phyloP scores from a whole-genome alignment of 257 asterid species.

The Eustoma russellianum region DNA sequence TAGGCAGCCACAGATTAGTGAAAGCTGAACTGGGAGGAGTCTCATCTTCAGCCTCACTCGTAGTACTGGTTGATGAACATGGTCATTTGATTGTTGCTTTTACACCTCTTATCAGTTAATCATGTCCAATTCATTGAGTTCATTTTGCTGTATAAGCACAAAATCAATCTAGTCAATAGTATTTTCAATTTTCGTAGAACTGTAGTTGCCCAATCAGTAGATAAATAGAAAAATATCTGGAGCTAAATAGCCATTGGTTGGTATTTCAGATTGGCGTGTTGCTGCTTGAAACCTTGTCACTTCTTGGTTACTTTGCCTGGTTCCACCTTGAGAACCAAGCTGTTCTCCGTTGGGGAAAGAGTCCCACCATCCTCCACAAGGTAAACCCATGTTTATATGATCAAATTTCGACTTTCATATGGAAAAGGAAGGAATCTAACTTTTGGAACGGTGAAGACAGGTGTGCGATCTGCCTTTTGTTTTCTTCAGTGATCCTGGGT shows the following conservation, averaged over 20 bases:
- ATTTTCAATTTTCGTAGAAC: no score
- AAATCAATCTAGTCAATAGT: no score
- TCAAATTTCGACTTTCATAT: neutral
- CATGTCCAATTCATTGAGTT: no score
- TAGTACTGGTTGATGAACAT: no score
- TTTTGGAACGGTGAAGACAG: constrained; percentile 26
- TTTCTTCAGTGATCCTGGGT: constrained; percentile 88
- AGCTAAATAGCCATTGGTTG: neutral
- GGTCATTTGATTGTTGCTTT: no score
- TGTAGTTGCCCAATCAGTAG: no score
- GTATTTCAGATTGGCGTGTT: constrained; percentile 57
- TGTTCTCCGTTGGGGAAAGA: constrained; percentile 98
- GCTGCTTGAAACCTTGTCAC: constrained; percentile 74
- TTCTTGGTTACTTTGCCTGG: constrained; percentile 83
- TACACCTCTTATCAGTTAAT: no score
- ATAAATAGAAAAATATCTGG: no score
- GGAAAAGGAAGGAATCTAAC: constrained; percentile 17
- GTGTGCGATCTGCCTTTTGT: constrained; percentile 91
- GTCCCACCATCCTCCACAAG: constrained; percentile 98
- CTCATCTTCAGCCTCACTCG: no score
- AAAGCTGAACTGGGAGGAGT: no score
- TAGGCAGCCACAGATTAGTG: no score
- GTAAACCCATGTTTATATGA: constrained; percentile 21
- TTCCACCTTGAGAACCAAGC: constrained; percentile 92
- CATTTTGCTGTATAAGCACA: no score